These are phyloP conservation scores for Rhazya stricta DNA, from an alignment of 257 asterid genomes.

Conservation along the genomic window DNA sequence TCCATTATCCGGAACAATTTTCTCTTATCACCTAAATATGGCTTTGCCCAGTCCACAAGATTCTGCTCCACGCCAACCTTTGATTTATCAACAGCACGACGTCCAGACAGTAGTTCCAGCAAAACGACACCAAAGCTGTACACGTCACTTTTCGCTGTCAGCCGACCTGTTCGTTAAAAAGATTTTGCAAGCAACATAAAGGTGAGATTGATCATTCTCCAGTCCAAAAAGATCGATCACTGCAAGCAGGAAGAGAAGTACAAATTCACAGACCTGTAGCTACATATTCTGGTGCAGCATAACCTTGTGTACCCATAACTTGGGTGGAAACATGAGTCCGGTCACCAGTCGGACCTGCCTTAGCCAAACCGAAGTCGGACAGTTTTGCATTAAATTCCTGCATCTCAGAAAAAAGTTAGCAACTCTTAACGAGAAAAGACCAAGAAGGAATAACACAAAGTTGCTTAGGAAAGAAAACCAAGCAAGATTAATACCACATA, in stretches of 20 bases:
- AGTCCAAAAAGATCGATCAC: background rate
- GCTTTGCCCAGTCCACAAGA: constrained; percentile 81
- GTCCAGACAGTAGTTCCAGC: constrained; percentile 64
- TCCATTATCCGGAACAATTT: constrained; percentile 71
- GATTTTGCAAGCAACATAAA: background rate
- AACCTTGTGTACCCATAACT: constrained; percentile 91
- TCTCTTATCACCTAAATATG: constrained; percentile 61
- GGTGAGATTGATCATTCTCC: background rate
- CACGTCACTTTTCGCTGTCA: constrained; percentile 67
- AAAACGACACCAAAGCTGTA: constrained; percentile 83
- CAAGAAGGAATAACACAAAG: background rate
- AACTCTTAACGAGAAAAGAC: background rate
- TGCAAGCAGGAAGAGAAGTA: background rate
- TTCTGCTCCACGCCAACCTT: constrained; percentile 57
- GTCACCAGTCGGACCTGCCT: constrained; percentile 94
- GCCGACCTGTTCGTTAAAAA: constrained; percentile 44
- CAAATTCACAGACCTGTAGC: constrained; percentile 58
- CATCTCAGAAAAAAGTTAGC: constrained; percentile 6
- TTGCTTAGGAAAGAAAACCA: background rate
- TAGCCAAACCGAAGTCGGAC: constrained; percentile 91
- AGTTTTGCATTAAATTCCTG: constrained; percentile 90
- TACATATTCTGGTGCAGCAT: constrained; percentile 95
- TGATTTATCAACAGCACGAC: constrained; percentile 60
- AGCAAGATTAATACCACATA: constrained; percentile 18
- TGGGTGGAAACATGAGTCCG: constrained; percentile 87